A percentile compares a stretch with the other conserved stretches of the same genome.
Evolutionary conservation across 139 green algal genomes (phyloP).

Genomic region (Chlamydomonas applanata): DNA sequence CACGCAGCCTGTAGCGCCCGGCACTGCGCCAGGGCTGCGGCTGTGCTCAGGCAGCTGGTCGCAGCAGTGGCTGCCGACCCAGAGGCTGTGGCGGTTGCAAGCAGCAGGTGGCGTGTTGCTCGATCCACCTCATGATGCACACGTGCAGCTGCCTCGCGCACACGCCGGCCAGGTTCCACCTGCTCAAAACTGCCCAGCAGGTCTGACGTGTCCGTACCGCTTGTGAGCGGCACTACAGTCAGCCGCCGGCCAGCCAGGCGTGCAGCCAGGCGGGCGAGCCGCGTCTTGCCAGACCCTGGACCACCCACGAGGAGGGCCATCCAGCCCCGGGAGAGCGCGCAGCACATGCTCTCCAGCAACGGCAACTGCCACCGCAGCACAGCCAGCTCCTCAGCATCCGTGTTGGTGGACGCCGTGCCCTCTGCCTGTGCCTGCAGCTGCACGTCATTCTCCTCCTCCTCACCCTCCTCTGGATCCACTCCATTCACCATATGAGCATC

Average conservation of each 20-base stretch:
- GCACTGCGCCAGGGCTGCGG: slow-evolving; percentile 7
- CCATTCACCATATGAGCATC: too few relatives aligned
- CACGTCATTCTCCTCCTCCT: too few relatives aligned
- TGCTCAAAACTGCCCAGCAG: slow-evolving; percentile 98
- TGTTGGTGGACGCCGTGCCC: too few relatives aligned
- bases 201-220: slow-evolving; percentile 90
- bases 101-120: background rate
- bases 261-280: slow-evolving; percentile 59
- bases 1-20: background rate
- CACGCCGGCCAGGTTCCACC: slow-evolving; percentile 51
- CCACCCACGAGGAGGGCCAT: slow-evolving; percentile 76
- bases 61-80: slow-evolving; percentile 38
- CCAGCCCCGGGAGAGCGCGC: slow-evolving; percentile 53
- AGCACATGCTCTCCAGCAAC: slow-evolving; percentile 67
- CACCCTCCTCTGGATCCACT: too few relatives aligned
- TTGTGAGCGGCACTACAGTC: slow-evolving; percentile 81
- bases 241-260: slow-evolving; percentile 60
- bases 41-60: background rate
- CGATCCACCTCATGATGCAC: background rate
- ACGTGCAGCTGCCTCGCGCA: slow-evolving; percentile 37
- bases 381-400: slow-evolving; percentile 27
- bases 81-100: slow-evolving; percentile 21
- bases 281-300: slow-evolving; percentile 62
- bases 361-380: slow-evolving; percentile 64
- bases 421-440: too few relatives aligned